A percentile compares a stretch with the other conserved stretches of the same genome.
Conservation (phyloP, 441 rosid genomes). For the Kokia cookei region DNA sequence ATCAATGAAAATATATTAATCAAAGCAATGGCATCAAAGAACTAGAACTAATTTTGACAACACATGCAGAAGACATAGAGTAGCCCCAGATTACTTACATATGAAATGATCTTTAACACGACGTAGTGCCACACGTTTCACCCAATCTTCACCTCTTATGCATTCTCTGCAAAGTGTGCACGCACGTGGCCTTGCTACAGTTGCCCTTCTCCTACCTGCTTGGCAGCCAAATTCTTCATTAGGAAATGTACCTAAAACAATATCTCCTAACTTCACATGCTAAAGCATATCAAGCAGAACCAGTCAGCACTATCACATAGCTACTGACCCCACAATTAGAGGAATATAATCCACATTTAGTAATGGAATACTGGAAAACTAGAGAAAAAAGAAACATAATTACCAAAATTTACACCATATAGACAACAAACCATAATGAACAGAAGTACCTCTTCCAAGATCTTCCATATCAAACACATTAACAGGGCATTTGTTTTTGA, state of each 20-base stretch:
- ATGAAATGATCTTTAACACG: constrained; percentile 86
- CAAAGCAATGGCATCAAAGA: not conserved
- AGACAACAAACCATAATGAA: constrained; percentile 8
- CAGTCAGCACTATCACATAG: not conserved
- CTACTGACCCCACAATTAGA: not conserved
- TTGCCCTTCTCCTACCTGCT: constrained; percentile 80
- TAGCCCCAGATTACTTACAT: constrained; percentile 50
- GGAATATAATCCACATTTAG: not conserved
- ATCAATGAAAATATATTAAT: not conserved
- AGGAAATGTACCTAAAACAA: not conserved
- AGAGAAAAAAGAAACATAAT: not conserved
- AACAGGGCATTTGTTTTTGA: constrained; percentile 57
- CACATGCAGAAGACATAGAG: not conserved
- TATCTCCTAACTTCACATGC: not conserved
- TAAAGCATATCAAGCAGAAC: not conserved
- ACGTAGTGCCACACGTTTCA: constrained; percentile 47
- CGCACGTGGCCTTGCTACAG: constrained; percentile 63
- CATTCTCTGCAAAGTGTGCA: constrained; percentile 94
- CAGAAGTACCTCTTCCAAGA: constrained; percentile 46
- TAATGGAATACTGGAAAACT: not conserved
- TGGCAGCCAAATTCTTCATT: constrained; percentile 14
- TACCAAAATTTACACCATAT: not conserved
- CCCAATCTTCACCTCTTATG: constrained; percentile 59
- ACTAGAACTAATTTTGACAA: not conserved
- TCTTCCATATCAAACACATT: constrained; percentile 94